Evolutionary conservation across 345 rosid species (phyloP).

Genomic region (Populus ilicifolia): DNA sequence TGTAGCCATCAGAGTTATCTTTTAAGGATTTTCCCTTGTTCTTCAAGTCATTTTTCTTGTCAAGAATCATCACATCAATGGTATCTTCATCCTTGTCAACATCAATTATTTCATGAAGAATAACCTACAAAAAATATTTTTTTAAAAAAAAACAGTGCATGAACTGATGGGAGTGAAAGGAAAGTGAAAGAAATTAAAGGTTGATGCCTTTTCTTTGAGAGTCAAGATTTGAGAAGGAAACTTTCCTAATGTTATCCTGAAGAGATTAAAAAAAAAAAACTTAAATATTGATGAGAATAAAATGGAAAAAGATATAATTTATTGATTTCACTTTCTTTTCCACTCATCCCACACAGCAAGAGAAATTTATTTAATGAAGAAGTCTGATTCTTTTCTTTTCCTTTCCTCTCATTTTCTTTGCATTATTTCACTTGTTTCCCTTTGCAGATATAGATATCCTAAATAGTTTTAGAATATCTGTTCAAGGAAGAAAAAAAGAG

Average conservation of each 20-base stretch:
- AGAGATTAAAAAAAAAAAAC: background rate
- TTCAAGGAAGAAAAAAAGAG: background rate
- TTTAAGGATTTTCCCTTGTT: constrained; percentile 63
- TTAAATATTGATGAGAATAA: background rate
- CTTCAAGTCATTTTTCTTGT: constrained; percentile 31
- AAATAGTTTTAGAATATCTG: background rate
- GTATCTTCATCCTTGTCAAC: constrained; percentile 49
- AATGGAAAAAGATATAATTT: background rate
- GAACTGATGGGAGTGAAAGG: background rate
- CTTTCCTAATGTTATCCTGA: background rate
- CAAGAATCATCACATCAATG: constrained; percentile 38
- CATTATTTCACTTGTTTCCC: background rate
- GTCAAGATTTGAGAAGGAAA: background rate
- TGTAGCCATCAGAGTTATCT: constrained; percentile 20
- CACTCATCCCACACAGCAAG: background rate
- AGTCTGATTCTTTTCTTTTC: background rate
- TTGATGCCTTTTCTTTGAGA: background rate
- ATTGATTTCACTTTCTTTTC: background rate
- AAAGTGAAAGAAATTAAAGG: background rate
- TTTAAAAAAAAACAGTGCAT: background rate
- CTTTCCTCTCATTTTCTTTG: background rate
- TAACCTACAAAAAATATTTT: constrained; percentile 32
- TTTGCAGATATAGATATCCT: background rate
- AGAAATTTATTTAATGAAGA: background rate
- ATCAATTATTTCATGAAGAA: constrained; percentile 49